Evolutionary conservation across 768 basidiomycete genomes (phyloP).

Genomic region (Rubroboletus satanas): DNA sequence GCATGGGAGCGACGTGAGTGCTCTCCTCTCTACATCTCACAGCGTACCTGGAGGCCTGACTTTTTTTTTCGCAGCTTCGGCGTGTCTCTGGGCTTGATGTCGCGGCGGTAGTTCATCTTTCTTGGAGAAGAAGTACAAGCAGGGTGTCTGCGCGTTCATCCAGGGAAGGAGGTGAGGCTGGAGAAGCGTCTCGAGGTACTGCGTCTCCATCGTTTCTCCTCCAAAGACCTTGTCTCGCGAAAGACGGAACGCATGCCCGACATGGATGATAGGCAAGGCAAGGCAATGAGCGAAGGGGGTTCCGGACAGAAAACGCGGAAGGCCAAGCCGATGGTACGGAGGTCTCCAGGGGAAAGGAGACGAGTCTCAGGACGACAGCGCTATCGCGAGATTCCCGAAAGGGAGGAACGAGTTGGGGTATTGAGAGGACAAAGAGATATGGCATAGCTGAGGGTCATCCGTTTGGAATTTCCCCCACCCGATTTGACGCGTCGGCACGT

Average conservation of each 20-base stretch:
- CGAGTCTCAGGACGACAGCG: conserved; percentile 22
- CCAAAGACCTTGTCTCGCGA: conserved; percentile 18
- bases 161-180: conserved; percentile 30
- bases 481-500: neutral
- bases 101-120: conserved; percentile 30
- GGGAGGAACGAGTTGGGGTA: conserved; percentile 5
- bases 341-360: conserved; percentile 10
- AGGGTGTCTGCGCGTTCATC: conserved; percentile 28
- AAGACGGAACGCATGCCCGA: conserved; percentile 5
- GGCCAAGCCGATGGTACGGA: conserved; percentile 14
- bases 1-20: conserved; percentile 35
- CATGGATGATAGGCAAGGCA: conserved; percentile 10
- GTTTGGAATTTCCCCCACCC: conserved; percentile 23
- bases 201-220: conserved; percentile 1
- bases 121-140: conserved; percentile 36
- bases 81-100: conserved; percentile 26
- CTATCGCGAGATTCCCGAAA: conserved; percentile 1
- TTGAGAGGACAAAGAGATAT: conserved; percentile 16
- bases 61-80: conserved; percentile 24
- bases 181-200: conserved; percentile 11
- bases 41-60: conserved; percentile 24
- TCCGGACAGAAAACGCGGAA: conserved; percentile 20
- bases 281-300: conserved; percentile 17
- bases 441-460: conserved; percentile 16
- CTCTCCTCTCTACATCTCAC: conserved; percentile 33